phyloP scores from a whole-genome alignment of 1,139 yeast species.

The Neolecta irregularis region DNA sequence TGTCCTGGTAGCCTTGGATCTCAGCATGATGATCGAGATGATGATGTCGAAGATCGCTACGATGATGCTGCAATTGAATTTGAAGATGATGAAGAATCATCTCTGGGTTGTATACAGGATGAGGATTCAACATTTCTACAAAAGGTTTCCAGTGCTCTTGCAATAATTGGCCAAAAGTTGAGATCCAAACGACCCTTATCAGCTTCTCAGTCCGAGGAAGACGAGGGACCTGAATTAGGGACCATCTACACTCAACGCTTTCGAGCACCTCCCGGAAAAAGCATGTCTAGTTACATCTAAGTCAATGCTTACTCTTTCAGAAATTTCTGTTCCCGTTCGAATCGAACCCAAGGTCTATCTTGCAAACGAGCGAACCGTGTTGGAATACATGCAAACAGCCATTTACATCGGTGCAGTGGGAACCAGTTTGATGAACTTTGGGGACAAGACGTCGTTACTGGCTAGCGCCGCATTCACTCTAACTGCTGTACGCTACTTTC shows the following conservation, averaged over 20 bases:
- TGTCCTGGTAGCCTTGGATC: too few species aligned
- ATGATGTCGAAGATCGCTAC: too few species aligned
- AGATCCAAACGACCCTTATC: background rate
- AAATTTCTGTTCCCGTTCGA: slow-evolving; percentile 89
- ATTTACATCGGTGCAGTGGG: slow-evolving; percentile 89
- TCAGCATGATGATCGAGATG: slow-evolving; percentile 10
- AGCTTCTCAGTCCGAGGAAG: slow-evolving; percentile 8
- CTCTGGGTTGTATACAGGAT: slow-evolving; percentile 21
- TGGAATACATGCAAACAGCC: slow-evolving; percentile 93
- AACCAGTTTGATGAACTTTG: slow-evolving; percentile 83
- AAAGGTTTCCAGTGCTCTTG: too few species aligned
- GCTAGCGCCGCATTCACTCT: slow-evolving; percentile 84
- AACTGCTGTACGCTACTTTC: slow-evolving; percentile 57
- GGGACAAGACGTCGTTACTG: slow-evolving; percentile 46
- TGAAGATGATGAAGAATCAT: slow-evolving; percentile 19
- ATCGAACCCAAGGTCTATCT: slow-evolving; percentile 97
- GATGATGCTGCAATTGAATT: slow-evolving; percentile 17
- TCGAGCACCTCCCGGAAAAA: slow-evolving; percentile 60
- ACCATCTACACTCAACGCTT: slow-evolving; percentile 10
- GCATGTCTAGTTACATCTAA: too few species aligned
- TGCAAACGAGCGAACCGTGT: slow-evolving; percentile 94
- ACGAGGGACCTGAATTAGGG: background rate
- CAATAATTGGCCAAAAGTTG: background rate
- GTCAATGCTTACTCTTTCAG: too few species aligned
- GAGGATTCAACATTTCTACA: too few species aligned